Evolutionary conservation across 805 yeast species (phyloP).

Genomic region (Lipomyces sp.): DNA sequence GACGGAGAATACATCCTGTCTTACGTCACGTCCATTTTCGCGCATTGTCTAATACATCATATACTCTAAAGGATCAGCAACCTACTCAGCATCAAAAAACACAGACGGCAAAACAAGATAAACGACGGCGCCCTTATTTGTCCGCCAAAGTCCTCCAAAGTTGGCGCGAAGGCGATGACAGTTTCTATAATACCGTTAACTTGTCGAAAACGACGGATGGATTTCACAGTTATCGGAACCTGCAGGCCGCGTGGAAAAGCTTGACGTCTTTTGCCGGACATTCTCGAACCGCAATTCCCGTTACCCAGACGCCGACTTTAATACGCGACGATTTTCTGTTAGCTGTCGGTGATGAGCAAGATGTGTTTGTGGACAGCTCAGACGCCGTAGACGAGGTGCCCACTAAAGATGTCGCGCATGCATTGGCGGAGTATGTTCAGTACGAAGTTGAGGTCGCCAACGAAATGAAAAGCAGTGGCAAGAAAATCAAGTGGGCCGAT

Average conservation of each 20-base stretch:
- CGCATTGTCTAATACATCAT: not conserved
- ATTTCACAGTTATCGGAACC: not conserved
- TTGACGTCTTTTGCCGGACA: not conserved
- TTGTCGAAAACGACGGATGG: not conserved
- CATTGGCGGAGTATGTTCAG: not conserved
- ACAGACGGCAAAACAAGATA: not conserved
- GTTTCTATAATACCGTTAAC: not conserved
- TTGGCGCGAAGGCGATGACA: not conserved
- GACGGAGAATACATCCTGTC: not conserved
- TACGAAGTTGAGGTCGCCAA: not conserved
- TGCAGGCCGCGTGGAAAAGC: slow-evolving; percentile 2
- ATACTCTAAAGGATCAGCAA: not conserved
- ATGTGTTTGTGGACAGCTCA: not conserved
- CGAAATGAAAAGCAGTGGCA: not conserved
- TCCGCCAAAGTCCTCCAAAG: not conserved
- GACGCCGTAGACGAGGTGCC: not conserved
- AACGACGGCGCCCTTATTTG: not conserved
- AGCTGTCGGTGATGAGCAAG: not conserved
- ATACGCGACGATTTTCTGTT: not conserved
- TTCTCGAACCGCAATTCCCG: not conserved
- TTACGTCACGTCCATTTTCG: not conserved
- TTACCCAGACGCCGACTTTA: not conserved
- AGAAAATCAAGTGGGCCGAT: not conserved
- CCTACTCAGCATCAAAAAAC: not conserved
- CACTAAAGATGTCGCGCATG: not conserved